These are phyloP conservation scores for Hanseniaspora singularis DNA, from an alignment of 805 yeast species.

Conservation along the genomic window DNA sequence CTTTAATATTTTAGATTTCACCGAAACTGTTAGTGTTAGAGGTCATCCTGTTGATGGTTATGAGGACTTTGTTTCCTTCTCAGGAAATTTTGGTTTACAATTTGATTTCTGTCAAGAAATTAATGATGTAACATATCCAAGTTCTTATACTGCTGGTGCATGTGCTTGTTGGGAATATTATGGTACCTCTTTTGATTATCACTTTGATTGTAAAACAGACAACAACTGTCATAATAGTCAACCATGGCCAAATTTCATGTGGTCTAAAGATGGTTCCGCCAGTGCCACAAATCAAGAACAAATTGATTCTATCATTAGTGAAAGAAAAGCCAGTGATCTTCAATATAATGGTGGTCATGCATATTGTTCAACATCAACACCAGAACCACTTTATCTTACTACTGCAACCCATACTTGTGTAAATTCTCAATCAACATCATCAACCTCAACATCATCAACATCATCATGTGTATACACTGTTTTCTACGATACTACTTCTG, in stretches of 20 bases:
- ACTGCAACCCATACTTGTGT: not conserved
- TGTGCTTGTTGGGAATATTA: conserved; percentile 14
- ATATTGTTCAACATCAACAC: not conserved
- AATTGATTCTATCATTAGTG: not conserved
- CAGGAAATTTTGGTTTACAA: conserved; percentile 10
- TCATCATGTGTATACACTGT: not conserved
- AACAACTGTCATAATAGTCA: conserved; percentile 10
- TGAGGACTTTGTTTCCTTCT: not conserved
- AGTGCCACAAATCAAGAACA: not conserved
- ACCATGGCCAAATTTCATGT: conserved; percentile 12
- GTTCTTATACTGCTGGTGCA: conserved; percentile 7
- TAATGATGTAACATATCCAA: not conserved
- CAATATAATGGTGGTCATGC: not conserved
- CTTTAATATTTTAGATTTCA: not conserved
- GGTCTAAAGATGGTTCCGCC: conserved; percentile 5
- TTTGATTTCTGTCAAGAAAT: conserved; percentile 14
- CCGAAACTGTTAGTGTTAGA: not conserved
- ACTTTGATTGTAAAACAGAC: conserved; percentile 11
- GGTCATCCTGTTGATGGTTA: not conserved
- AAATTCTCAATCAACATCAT: no score
- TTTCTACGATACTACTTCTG: not conserved
- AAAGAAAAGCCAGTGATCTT: not conserved
- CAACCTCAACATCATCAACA: not conserved
- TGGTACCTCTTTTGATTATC: conserved; percentile 14
- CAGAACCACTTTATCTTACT: not conserved